phyloP scores from a whole-genome alignment of 2,329 filamentous ascomycete species.

The Nemania sp. region DNA sequence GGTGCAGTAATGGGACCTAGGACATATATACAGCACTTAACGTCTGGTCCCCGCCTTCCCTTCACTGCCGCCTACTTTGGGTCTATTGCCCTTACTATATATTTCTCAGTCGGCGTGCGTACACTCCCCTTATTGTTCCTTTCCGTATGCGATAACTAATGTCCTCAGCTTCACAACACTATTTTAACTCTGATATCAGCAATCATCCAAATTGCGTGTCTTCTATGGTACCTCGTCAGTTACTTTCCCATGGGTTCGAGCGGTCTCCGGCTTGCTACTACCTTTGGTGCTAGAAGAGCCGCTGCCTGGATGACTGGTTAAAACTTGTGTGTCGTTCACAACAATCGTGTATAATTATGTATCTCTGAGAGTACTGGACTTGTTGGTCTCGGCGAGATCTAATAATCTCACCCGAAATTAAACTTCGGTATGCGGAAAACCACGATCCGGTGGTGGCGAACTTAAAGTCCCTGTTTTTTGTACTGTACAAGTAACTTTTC shows the following conservation, averaged over 20 bases:
- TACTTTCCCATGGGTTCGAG: slow-evolving; percentile 98
- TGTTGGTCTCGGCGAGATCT: background rate
- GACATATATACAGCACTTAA: slow-evolving; percentile 79
- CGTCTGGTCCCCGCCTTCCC: slow-evolving; percentile 81
- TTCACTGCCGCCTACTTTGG: slow-evolving; percentile 96
- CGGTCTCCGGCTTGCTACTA: slow-evolving; percentile 82
- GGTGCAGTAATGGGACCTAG: slow-evolving; percentile 91
- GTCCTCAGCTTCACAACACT: slow-evolving; percentile 73
- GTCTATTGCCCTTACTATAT: slow-evolving; percentile 85
- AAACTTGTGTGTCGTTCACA: slow-evolving; percentile 19
- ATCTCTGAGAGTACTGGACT: slow-evolving; percentile 9
- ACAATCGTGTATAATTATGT: slow-evolving; percentile 18
- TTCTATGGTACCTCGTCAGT: slow-evolving; percentile 92
- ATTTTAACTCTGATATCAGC: slow-evolving; percentile 83
- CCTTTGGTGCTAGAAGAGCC: slow-evolving; percentile 82
- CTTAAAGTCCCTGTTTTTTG: too few species aligned
- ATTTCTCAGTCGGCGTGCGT: slow-evolving; percentile 91
- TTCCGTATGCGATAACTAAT: slow-evolving; percentile 26
- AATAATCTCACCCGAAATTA: background rate
- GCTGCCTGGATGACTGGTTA: slow-evolving; percentile 85
- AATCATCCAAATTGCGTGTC: slow-evolving; percentile 78
- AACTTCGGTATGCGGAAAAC: background rate
- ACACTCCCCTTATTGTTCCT: background rate
- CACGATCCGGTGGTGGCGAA: too few species aligned
- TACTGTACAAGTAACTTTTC: too few species aligned